Evolutionary conservation across 805 yeast species (phyloP).

Genomic region (Debaryomyces tyrocola): DNA sequence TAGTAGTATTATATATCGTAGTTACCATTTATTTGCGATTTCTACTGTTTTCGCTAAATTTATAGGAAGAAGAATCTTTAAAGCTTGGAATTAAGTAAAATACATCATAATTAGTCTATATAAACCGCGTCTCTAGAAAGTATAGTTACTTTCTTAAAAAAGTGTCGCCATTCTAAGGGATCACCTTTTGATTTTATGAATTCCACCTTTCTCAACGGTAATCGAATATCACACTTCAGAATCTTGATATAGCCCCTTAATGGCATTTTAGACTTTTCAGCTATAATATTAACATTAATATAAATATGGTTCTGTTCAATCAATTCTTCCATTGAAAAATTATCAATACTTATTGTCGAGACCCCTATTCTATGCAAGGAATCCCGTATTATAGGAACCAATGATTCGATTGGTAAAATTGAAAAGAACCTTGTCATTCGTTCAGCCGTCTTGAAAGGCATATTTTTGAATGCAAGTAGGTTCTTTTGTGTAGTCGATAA

Average conservation of each 20-base stretch:
- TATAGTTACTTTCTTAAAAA: constrained; percentile 57
- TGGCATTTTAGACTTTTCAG: constrained; percentile 46
- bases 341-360: constrained; percentile 12
- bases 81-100: no score
- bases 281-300: constrained; percentile 4
- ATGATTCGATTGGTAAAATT: constrained; percentile 39
- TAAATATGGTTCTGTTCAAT: background rate
- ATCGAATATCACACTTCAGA: constrained; percentile 31
- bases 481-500: constrained; percentile 6
- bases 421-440: constrained; percentile 56
- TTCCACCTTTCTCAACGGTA: constrained; percentile 36
- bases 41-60: no score
- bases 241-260: constrained; percentile 50
- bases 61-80: no score
- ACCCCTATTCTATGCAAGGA: constrained; percentile 46
- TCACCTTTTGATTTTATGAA: constrained; percentile 61
- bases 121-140: constrained; percentile 59
- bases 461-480: background rate
- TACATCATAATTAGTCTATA: constrained; percentile 22
- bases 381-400: constrained; percentile 41
- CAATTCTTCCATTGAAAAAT: background rate
- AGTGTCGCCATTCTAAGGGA: constrained; percentile 71
- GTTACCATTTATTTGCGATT: no score
- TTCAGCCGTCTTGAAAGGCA: constrained; percentile 28
- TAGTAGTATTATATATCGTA: no score